Base-by-base conservation (phyloP, 2,329 filamentous ascomycete species). In the Onygenales sp. region DNA sequence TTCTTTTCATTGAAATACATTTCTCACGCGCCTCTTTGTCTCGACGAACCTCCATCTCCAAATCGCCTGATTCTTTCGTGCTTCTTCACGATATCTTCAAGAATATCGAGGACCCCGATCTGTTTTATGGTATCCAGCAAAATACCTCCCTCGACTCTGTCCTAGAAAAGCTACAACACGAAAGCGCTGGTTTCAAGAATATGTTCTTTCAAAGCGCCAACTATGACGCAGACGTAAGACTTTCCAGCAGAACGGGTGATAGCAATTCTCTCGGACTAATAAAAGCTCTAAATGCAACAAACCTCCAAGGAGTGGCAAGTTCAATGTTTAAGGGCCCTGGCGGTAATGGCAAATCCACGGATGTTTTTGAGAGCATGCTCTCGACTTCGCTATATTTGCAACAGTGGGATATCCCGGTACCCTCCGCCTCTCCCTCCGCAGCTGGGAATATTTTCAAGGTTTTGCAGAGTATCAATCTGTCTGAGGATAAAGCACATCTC, bases 31-130 rank as follows among this genome's bases (percentile, higher is more conserved):
- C 72, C 1, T 65, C 74, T 2, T 70, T 77, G 14, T 85, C 86
- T 43, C 79, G 87, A 54, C 81, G 87, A 49, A 86, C 86, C 7
- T 89, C 85, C 2, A 71, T 74, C 2, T 75, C 73, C 59, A 72
- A 78, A 66, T 68, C 59, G 59, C 65, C 75, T 46, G 72, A 83
- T 31, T 80, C 87, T 6, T 77, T 80, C 3, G 82, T 87, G 33
- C 76, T 94, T 1, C 74, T 97, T 10, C 77, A 95, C 44, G 76
- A 80, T 0, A 91, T 98, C 2, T 98, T 93, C 66, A 86, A 88
- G 64, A 92, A 88, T 56, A 87, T 98, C 46, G 91, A 96, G 64
- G 94, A 99, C 63, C 92, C 91, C 1, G 93, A 99, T 67, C 86
- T 90, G 0, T 98, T 95, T 67, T 98, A 98, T 65, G 94, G 93